Base-by-base conservation (phyloP, 768 basidiomycete genomes). In the Phanerochaete sordida region DNA sequence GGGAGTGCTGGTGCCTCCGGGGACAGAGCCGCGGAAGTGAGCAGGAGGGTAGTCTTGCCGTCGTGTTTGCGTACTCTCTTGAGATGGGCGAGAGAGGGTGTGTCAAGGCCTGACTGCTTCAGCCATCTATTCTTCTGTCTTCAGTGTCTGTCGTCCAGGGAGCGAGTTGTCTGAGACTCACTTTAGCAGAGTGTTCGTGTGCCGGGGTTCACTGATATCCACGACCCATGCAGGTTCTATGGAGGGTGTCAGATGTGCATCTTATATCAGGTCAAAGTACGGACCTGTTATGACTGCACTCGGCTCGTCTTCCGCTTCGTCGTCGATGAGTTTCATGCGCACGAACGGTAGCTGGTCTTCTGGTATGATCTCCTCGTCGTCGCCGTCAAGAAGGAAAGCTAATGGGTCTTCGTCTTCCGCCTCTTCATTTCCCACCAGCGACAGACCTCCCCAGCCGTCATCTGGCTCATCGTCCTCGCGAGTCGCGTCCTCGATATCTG, bases 201-300 rank as follows among this genome's bases (percentile, higher is more conserved):
- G 73, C 46, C 78, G 79, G 24, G 79, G 79, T 63, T 90, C 82
- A 3, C 82, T 82, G 19, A 93, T 78, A 67, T 92, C 88, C 19
- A 90, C 86, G 21, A 84, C 87, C 91, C 91, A 93, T 56, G 86
- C 89, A 49, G 81, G 75, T 37, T 84, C 91, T n/a, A n/a, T 92
- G 57, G 37, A 11, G 9, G 39, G 33, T 60, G 49, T 56, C 33
- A 53, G 37, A 48, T 45, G 46, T 51, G 39, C 48, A 35, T 49
- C 47, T 15, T 11, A n/a, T 54, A 39, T 57, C n/a, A n/a, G 26
- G 28, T 31, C 33, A 28, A 57, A 44, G 19, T 44, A 69, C 75
- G 56, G 70, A 83, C 87, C 73, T 64, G 83, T 88, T 49, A 79
- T 78, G 57, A 91, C 75, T 21, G 81, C 78, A 21, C 76, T 79